These are phyloP conservation scores for Fremontodendron californicum DNA, from an alignment of 345 rosid species.

Conservation along the genomic window DNA sequence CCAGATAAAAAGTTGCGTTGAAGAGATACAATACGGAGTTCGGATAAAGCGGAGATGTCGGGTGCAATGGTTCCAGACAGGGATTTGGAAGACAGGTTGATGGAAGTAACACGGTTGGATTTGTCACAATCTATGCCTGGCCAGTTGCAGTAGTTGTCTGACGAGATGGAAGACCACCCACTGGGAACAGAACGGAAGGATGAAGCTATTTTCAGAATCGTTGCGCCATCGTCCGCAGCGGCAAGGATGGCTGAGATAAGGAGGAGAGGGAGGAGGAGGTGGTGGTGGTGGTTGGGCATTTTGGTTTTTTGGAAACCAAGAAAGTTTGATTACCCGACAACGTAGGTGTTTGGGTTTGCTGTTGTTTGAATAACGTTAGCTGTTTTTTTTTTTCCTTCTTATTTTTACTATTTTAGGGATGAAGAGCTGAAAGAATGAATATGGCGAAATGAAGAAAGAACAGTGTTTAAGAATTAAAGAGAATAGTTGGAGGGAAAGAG, in stretches of 20 bases:
- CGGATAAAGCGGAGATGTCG: conserved; percentile 47
- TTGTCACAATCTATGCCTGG: conserved; percentile 44
- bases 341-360: not conserved
- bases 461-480: no score
- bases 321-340: not conserved
- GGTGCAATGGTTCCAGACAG: conserved; percentile 49
- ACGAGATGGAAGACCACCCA: conserved; percentile 48
- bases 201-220: conserved; percentile 41
- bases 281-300: not conserved
- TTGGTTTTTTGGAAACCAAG: not conserved
- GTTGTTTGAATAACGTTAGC: not conserved
- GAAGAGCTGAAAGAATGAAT: not conserved
- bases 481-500: no score
- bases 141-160: conserved; percentile 49
- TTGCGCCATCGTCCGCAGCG: conserved; percentile 48
- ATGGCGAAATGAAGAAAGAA: not conserved
- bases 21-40: conserved; percentile 39
- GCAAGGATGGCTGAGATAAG: conserved; percentile 15
- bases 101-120: conserved; percentile 38
- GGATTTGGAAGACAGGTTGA: conserved; percentile 31
- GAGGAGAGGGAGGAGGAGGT: conserved; percentile 18
- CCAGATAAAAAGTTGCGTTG: conserved; percentile 56
- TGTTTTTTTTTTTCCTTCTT: not conserved
- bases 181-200: conserved; percentile 42
- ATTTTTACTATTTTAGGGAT: not conserved